Evolutionary conservation across 768 basidiomycete species (phyloP), one percentile per base, ranked within the genome.

Genomic region (Chiua virens): DNA sequence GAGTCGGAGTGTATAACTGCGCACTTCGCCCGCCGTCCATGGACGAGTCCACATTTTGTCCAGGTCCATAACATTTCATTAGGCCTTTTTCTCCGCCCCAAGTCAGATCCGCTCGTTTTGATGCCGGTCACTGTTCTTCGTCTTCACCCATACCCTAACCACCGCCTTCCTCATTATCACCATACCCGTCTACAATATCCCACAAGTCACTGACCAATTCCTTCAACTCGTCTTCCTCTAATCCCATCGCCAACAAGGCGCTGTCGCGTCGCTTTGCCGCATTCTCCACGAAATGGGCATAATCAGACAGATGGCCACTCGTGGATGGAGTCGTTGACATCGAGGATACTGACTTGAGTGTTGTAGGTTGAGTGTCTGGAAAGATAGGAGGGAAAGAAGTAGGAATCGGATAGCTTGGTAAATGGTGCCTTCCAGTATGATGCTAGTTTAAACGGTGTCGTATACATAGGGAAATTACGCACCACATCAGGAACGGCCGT

Each of bases 181-280:
- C 73, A 42, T 71, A 74, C 17, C 50, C 65, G 51, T 85, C 84
- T 42, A 78, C 75, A 25, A 86, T 67, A 18, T 74, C 77, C 85
- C 86, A 86, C 42, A 87, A 59, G 36, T 77, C 77, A 55, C 81
- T 79, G 15, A 66, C 73, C 30, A 87, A 64, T 45, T 85, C 85
- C 48, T 61, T 74, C 47, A 85, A 57, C 5, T 85, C 85, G 53
- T 87, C 87, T 4, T 64, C 53, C 49, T 82, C 78, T 18, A 82
- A 45, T n/a, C 75, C 77, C 48, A 72, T 64, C 25, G 61, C 52
- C 5, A 60, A 56, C 17, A 74, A 62, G 20, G 69, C 65, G 32
- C 64, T 64, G 36, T 70, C 61, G 17, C 69, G 75, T 42, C 72
- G 75, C 47, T 73, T 71, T 4, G 73, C 63, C 45, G 75, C 76